phyloP scores from a whole-genome alignment of 306 rosid genomes.

The Carpinus fangiana region DNA sequence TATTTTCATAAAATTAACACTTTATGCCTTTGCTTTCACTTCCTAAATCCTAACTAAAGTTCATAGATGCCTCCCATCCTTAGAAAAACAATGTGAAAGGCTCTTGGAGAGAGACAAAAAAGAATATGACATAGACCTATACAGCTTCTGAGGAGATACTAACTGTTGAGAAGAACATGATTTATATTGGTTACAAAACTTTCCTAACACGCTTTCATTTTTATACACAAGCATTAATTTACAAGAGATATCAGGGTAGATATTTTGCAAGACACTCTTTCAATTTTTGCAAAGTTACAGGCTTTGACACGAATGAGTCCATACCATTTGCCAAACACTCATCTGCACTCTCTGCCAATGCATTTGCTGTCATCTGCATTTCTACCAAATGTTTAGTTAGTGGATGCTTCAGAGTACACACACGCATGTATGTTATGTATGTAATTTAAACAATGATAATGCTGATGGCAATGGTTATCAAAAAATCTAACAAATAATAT shows the following conservation, averaged over 20 bases:
- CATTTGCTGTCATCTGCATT: conserved; percentile 87
- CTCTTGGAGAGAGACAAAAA: conserved; percentile 17
- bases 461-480: neutral
- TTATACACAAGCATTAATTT: conserved; percentile 50
- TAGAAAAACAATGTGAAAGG: conserved; percentile 6
- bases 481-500: neutral
- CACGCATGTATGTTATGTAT: neutral
- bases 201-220: conserved; percentile 48
- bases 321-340: conserved; percentile 83
- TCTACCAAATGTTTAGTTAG: neutral
- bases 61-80: conserved; percentile 20
- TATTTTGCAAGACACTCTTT: conserved; percentile 61
- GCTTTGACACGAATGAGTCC: conserved; percentile 90
- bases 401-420: neutral
- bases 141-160: conserved; percentile 42
- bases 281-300: conserved; percentile 73
- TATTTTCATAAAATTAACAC: neutral
- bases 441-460: neutral
- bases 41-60: conserved; percentile 7
- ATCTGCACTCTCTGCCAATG: conserved; percentile 84
- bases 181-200: conserved; percentile 58
- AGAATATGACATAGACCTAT: conserved; percentile 39
- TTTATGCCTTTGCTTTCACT: neutral
- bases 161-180: conserved; percentile 34
- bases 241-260: conserved; percentile 51